phyloP scores from a whole-genome alignment of 2,329 filamentous ascomycete species.

The Ceratocystis eucalypticola region DNA sequence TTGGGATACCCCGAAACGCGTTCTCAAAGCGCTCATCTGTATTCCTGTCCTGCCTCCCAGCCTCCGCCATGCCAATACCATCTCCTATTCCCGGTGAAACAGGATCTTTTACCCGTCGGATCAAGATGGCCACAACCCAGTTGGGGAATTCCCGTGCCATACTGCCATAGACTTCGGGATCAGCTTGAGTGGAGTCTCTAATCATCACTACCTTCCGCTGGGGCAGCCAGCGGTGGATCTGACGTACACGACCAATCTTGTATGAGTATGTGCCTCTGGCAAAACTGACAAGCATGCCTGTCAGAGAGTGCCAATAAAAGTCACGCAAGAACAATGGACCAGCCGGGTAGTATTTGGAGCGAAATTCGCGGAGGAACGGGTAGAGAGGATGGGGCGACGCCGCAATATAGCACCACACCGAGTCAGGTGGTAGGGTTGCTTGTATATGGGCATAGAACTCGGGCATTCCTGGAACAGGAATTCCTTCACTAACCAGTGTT shows the following conservation, averaged over 20 bases:
- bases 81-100: neutral
- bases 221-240: slow-evolving; percentile 68
- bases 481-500: slow-evolving; percentile 67
- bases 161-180: slow-evolving; percentile 80
- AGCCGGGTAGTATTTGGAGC: slow-evolving; percentile 54
- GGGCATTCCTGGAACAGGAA: slow-evolving; percentile 67
- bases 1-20: slow-evolving; percentile 65
- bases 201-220: slow-evolving; percentile 67
- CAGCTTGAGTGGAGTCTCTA: slow-evolving; percentile 81
- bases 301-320: slow-evolving; percentile 70
- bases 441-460: slow-evolving; percentile 61
- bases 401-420: slow-evolving; percentile 84
- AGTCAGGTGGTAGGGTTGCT: slow-evolving; percentile 37
- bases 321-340: slow-evolving; percentile 79
- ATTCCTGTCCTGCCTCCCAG: slow-evolving; percentile 61
- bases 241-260: slow-evolving; percentile 67
- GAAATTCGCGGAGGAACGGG: slow-evolving; percentile 66
- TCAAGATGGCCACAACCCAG: slow-evolving; percentile 75
- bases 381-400: slow-evolving; percentile 93
- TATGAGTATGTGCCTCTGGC: slow-evolving; percentile 74
- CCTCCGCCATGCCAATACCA: slow-evolving; percentile 38
- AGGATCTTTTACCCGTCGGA: slow-evolving; percentile 62
- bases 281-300: slow-evolving; percentile 63
- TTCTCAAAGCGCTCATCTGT: slow-evolving; percentile 62
- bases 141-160: slow-evolving; percentile 53